These are phyloP conservation scores for Piper betle DNA, from an alignment of 164 flowering plant species.

Conservation along the genomic window DNA sequence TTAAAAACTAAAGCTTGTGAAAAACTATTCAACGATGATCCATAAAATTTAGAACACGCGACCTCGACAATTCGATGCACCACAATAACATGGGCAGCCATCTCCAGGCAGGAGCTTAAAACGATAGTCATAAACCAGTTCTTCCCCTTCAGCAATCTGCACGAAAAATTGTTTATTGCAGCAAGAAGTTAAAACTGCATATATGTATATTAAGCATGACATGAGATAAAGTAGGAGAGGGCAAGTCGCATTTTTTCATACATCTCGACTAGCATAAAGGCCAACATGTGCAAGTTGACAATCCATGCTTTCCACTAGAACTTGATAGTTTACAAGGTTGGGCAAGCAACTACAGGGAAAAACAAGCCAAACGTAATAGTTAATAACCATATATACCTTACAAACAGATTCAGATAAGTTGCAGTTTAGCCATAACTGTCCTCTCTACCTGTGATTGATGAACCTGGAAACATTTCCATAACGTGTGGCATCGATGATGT, in stretches of 20 bases:
- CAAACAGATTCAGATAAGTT: background rate
- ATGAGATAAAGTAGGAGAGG: slow-evolving; percentile 4
- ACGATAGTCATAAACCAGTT: slow-evolving; percentile 51
- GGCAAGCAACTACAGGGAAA: slow-evolving; percentile 60
- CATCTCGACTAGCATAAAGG: slow-evolving; percentile 77
- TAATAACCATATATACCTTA: background rate
- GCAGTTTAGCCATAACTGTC: background rate
- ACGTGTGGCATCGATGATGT: slow-evolving; percentile 70
- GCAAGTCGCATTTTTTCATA: slow-evolving; percentile 24
- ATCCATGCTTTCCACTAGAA: slow-evolving; percentile 92
- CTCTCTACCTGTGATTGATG: slow-evolving; percentile 77
- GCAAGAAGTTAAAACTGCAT: background rate
- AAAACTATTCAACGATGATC: background rate
- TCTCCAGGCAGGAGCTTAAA: slow-evolving; percentile 36
- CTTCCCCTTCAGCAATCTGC: slow-evolving; percentile 83
- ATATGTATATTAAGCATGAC: background rate
- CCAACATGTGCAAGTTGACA: slow-evolving; percentile 82
- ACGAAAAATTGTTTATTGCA: background rate
- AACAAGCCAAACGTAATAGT: slow-evolving; percentile 4
- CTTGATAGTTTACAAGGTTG: slow-evolving; percentile 75
- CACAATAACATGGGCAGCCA: slow-evolving; percentile 59
- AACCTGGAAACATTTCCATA: slow-evolving; percentile 91
- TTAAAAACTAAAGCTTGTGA: background rate
- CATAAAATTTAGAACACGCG: slow-evolving; percentile 21
- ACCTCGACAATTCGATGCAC: slow-evolving; percentile 62